Evolutionary conservation across 495 filamentous ascomycete genomes (phyloP), one percentile per base, ranked within the genome.

Genomic region (Penicillium soppii): DNA sequence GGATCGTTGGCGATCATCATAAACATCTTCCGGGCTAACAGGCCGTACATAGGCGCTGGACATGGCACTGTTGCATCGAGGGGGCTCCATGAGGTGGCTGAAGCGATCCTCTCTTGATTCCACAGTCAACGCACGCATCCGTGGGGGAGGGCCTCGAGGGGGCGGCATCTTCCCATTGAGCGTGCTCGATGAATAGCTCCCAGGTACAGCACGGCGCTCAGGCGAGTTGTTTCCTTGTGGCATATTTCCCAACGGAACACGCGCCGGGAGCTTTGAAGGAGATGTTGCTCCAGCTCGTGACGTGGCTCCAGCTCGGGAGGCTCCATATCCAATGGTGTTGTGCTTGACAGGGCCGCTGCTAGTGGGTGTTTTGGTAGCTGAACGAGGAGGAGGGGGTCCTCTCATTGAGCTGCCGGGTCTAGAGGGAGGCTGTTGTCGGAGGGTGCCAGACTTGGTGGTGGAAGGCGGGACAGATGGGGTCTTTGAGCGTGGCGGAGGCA

Each of bases 201-300:
- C 75, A 52, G 59, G 79, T 65, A 52, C 77, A 67, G 52, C 73
- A 51, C 63, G 82, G 38, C 91, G 87, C 47, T 94, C 89, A 23
- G 91, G 89, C 9, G 89, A 92, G 67, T 92, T 95, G 57, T 76
- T 86, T 16, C 88, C 90, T 60, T 91, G 79, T 30, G 87, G 85
- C 68, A 92, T 85, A 52, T 88, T 90, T 25, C 84, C 82, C 26
- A 96, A 75, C 0, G 91, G 91, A 50, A 83, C 83, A 17, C 91
- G 86, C 25, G 87, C 82, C 10, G 91, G 91, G 49, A 95, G 90
- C 61, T 89, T 90, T 0, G 89, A 88, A 4, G 91, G 91, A 4
- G 78, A 74, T 76, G 85, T 74, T n/a, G 71, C 64, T n/a, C 70
- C 70, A n/a, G 66, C 70, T 27, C 66, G 42, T 25, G 60, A 57